Evolutionary conservation across 371 early-diverging fungal genomes (phyloP), one percentile per base, ranked within the genome.

Genomic region (Haplosporangium sp.): DNA sequence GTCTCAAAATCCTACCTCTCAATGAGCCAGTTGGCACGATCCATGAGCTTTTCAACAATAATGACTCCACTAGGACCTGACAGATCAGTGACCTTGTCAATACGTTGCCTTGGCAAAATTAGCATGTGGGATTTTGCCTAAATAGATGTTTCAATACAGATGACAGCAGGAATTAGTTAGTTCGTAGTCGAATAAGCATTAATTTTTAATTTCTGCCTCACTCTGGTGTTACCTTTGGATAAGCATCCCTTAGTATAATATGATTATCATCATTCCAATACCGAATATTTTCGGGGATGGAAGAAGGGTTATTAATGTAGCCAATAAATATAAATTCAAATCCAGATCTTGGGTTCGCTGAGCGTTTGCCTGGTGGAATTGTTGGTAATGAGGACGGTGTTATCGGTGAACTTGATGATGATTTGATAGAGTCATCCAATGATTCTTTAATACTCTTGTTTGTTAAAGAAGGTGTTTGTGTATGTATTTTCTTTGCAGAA

Each of bases 211-310:
- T 27, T 27, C 27, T 27, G 27, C 27, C 27, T 27, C 27, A 27
- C 0, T 27, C 27, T 27, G 27, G 27, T 27, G 27, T 27, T 65
- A 84, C 88, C 84, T 89, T 89, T 50, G 90, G 87, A 69, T 67
- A 90, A 20, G 74, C 81, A 68, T 90, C 91, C 37, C 67, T 45
- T 37, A 89, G 72, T 6, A 87, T 84, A 13, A 89, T 82, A 37
- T 84, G 37, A 2, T 84, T 55, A 4, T 58, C 72, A 19, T 85
- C 84, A 61, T 74, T 83, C 65, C 70, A 60, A 34, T 76, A 59
- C 4, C 85, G 85, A 9, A 75, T 69, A 1, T 65, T 40, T 20
- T 62, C 11, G 19, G 76, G 66, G 60, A 83, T 75, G 45, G 69
- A 64, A n/a, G 79, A 84, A 13, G 88, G 88, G 34, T 69, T 9